Evolutionary conservation across 371 early-diverging fungal genomes (phyloP).

Genomic region (Rhizomucor miehei): DNA sequence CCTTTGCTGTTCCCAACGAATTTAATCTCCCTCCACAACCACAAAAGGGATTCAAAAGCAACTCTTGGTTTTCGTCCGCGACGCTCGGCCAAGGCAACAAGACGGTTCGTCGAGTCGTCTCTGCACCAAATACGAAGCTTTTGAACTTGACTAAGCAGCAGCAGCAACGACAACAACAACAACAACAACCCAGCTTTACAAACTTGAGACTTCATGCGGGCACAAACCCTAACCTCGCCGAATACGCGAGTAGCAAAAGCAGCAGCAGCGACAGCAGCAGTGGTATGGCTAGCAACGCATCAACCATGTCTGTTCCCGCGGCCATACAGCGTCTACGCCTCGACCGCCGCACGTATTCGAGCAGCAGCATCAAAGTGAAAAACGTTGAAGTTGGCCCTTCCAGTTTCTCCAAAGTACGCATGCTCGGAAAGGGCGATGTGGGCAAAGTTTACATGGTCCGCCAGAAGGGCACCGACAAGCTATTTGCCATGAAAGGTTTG

Average conservation of each 20-base stretch:
- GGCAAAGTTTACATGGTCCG: constrained; percentile 94
- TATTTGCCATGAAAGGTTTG: constrained; percentile 92
- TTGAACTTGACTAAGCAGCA: constrained; percentile 11
- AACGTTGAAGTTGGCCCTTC: constrained; percentile 80
- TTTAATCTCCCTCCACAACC: constrained; percentile 21
- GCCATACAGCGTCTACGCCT: constrained; percentile 3
- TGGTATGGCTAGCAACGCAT: background rate
- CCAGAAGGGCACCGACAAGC: constrained; percentile 78
- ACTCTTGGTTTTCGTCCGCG: constrained; percentile 39
- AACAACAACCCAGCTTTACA: constrained; percentile 13
- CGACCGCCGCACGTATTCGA: constrained; percentile 66
- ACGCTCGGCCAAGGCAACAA: constrained; percentile 21
- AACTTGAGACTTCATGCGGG: constrained; percentile 1
- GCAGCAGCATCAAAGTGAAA: constrained; percentile 76
- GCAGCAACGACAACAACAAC: constrained; percentile 11
- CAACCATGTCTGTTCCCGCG: background rate
- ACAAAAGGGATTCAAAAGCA: constrained; percentile 32
- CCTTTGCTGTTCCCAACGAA: constrained; percentile 38
- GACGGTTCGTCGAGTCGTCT: constrained; percentile 57
- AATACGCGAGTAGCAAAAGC: background rate
- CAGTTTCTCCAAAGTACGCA: constrained; percentile 77
- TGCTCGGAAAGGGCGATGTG: constrained; percentile 76
- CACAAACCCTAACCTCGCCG: too few species aligned
- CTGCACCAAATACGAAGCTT: constrained; percentile 52
- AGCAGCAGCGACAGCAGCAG: background rate